Evolutionary conservation across 2,329 filamentous ascomycete genomes (phyloP), one percentile per base, ranked within the genome.

Genomic region (Talaromyces pinophilus): DNA sequence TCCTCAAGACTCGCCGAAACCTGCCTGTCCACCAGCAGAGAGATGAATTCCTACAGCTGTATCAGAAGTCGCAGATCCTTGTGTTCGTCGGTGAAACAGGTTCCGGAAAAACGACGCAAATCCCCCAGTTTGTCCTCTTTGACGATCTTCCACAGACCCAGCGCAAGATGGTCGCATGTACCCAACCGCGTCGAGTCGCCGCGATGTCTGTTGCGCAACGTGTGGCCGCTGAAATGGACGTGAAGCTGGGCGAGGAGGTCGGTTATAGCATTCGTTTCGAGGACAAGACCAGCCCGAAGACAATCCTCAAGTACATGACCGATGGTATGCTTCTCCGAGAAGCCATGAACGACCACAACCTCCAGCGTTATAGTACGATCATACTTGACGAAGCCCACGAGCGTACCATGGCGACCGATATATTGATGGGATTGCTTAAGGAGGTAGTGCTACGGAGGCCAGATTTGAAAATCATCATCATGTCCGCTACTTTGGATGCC

Each of bases 241-340:
- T 97, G 71, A 88, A 86, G 67, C 86, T 99, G 30, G 95, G 95
- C 67, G 89, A 97, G 71, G 94, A 98, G 81, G 93, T 99, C 64
- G 95, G 95, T 79, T 99, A 98, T 83, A 98, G 92, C 79, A 98
- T 99, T 78, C 92, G 95, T 84, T 99, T 99, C 80, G 96, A 99
- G 80, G 95, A 99, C 78, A 91, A 89, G 82, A 98, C 95, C 0
- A 87, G 91, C 61, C 87, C 88, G 66, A 93, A 92, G 79, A 99
- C 95, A 1, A 87, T 96, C 68, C 87, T 99, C 77, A 99, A 99
- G 84, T 99, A 99, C 84, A 99, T 99, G 95, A 99, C 96, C 54
- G 95, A 99, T 76, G 96, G 96, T 87, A 98, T 99, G 90, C 88
- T 99, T 74, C 85, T 98, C 75, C 86, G 95, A 75, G 95, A 99